Evolutionary conservation across 768 basidiomycete species (phyloP), one percentile per base, ranked within the genome.

Genomic region (Tubosaeta brunneosetosa): DNA sequence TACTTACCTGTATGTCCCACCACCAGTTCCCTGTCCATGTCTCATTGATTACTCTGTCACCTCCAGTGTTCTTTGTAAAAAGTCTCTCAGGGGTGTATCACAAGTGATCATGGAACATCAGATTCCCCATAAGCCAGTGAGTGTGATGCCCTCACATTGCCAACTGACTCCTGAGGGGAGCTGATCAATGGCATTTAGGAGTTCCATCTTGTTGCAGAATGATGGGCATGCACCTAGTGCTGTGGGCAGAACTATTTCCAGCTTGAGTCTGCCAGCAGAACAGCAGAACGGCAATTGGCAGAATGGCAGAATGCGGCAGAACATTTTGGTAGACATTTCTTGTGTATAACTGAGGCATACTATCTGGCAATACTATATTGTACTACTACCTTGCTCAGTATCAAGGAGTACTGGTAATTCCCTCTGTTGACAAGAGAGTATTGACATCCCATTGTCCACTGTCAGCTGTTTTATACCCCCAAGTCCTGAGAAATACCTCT

Each of bases 191-290:
- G n/a, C n/a, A n/a, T n/a, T n/a, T n/a, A n/a, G n/a, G n/a, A n/a
- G n/a, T n/a, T n/a, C n/a, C n/a, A n/a, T n/a, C n/a, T n/a, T n/a
- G n/a, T n/a, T n/a, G n/a, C n/a, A n/a, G n/a, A n/a, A n/a, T n/a
- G n/a, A n/a, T n/a, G n/a, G n/a, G n/a, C n/a, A n/a, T n/a, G n/a
- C n/a, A n/a, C n/a, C n/a, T 22, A 55, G 55, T 52, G 55, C 16
- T 29, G 45, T 17, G 55, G 50, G 55, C 55, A 55, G 50, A 55
- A 55, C 29, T 55, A 22, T 48, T 43, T 47, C 29, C 29, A 27
- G 32, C 25, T 25, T 2, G 26, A 43, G 27, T 43, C 46, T 56
- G 51, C 55, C 41, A 38, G 51, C 31, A 31, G 11, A 48, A 48
- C 8, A 34, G 55, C 55, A 56, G 17, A 52, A 52, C 19, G 42